These are phyloP conservation scores for Podospora comata DNA, from an alignment of 495 filamentous ascomycete genomes.

Conservation along the genomic window DNA sequence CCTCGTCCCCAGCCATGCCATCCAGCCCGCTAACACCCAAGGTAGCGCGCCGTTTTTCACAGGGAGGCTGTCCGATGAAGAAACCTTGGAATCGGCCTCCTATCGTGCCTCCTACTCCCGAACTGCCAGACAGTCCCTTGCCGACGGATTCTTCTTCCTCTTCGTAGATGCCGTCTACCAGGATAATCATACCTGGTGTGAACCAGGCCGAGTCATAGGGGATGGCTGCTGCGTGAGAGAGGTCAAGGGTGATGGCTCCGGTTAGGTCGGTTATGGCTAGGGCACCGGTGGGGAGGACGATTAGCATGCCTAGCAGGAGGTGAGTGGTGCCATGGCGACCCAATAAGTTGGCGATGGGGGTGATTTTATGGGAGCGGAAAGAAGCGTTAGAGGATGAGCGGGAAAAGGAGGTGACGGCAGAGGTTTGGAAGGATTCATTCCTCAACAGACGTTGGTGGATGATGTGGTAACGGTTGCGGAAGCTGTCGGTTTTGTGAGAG, in stretches of 20 bases:
- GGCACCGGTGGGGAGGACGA: constrained; percentile 75
- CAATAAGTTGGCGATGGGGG: constrained; percentile 87
- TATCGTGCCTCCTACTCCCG: constrained; percentile 82
- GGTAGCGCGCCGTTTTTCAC: constrained; percentile 75
- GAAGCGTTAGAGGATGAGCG: constrained; percentile 50
- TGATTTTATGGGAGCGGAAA: constrained; percentile 78
- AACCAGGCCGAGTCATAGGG: constrained; percentile 89
- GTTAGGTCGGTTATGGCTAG: constrained; percentile 81
- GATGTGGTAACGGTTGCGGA: constrained; percentile 84
- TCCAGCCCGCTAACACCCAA: constrained; percentile 62
- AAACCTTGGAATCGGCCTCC: constrained; percentile 86
- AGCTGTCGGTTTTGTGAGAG: constrained; percentile 76
- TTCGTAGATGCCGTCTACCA: constrained; percentile 91
- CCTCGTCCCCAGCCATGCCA: constrained; percentile 48
- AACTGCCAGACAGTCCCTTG: constrained; percentile 65
- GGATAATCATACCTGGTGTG: constrained; percentile 87
- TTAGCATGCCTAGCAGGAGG: constrained; percentile 81
- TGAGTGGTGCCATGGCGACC: constrained; percentile 82
- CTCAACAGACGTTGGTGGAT: constrained; percentile 87
- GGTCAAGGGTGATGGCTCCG: constrained; percentile 79
- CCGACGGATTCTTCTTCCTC: constrained; percentile 72
- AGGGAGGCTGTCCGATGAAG: constrained; percentile 84
- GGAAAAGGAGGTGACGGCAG: constrained; percentile 57
- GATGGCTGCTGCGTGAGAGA: constrained; percentile 74
- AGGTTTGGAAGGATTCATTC: constrained; percentile 88